phyloP scores from a whole-genome alignment of 2,329 filamentous ascomycete species.

The Fusarium staphyleae region DNA sequence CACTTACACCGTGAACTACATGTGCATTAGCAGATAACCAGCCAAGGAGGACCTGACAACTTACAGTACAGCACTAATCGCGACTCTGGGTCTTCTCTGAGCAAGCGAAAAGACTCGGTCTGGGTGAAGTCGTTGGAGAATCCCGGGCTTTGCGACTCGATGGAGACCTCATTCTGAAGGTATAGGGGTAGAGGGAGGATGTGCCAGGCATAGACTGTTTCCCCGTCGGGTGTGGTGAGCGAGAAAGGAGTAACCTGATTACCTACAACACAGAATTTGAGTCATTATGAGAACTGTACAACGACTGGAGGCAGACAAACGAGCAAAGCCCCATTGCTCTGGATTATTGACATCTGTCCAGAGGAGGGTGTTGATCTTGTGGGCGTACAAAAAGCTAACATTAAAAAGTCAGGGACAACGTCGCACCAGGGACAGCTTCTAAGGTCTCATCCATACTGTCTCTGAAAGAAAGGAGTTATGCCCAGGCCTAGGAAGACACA shows the following conservation, averaged over 20 bases:
- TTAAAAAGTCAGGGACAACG: constrained; percentile 16
- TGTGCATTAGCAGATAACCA: constrained; percentile 16
- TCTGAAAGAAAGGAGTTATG: constrained; percentile 75
- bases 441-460: constrained; percentile 64
- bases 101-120: constrained; percentile 65
- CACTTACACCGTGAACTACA: constrained; percentile 68
- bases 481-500: constrained; percentile 69
- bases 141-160: constrained; percentile 61
- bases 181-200: constrained; percentile 82
- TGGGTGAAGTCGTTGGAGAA: constrained; percentile 61
- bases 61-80: constrained; percentile 70
- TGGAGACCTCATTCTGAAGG: constrained; percentile 69
- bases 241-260: constrained; percentile 90
- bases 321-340: constrained; percentile 85
- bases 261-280: constrained; percentile 55
- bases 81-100: constrained; percentile 68
- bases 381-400: constrained; percentile 78
- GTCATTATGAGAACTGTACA: background rate
- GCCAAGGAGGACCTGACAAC: constrained; percentile 34
- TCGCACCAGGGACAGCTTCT: constrained; percentile 12
- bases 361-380: constrained; percentile 76
- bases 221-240: constrained; percentile 75
- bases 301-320: constrained; percentile 53
- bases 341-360: constrained; percentile 78
- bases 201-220: constrained; percentile 88